These are phyloP conservation scores for Chrysoporthe cubensis DNA, from an alignment of 2,329 filamentous ascomycete species.

Conservation along the genomic window DNA sequence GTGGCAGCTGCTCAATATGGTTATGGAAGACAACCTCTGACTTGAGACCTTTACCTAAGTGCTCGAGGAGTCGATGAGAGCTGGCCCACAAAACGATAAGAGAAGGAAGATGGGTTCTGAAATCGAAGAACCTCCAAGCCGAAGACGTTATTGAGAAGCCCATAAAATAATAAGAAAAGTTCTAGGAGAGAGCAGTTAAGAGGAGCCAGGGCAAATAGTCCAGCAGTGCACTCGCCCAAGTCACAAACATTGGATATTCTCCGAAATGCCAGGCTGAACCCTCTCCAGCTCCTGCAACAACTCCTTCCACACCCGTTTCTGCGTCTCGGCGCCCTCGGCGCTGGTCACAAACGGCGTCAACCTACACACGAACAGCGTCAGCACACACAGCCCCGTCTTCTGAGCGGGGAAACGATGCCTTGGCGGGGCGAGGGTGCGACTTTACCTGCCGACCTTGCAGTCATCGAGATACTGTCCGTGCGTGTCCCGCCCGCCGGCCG, in stretches of 20 bases:
- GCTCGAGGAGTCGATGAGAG: no score
- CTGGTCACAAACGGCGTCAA: background rate
- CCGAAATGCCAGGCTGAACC: background rate
- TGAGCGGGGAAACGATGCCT: no score
- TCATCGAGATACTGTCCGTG: slow-evolving; percentile 41
- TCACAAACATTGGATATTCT: background rate
- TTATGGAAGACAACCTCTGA: background rate
- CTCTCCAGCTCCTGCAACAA: background rate
- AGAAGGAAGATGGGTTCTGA: background rate
- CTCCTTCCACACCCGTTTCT: background rate
- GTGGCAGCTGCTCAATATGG: background rate
- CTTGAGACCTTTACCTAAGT: background rate
- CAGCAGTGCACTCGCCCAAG: no score
- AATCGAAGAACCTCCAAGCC: no score
- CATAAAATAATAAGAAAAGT: no score
- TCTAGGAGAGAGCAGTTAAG: no score
- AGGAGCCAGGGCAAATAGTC: no score
- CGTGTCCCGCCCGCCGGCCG: slow-evolving; percentile 38
- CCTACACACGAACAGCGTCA: background rate
- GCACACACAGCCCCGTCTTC: background rate
- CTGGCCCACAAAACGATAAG: background rate
- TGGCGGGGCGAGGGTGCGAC: slow-evolving; percentile 8
- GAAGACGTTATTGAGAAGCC: no score
- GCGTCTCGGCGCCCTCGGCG: background rate
- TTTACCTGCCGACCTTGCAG: slow-evolving; percentile 38